Base-by-base conservation (phyloP, 1,284 basidiomycete genomes). In the Stereum hirsutum region DNA sequence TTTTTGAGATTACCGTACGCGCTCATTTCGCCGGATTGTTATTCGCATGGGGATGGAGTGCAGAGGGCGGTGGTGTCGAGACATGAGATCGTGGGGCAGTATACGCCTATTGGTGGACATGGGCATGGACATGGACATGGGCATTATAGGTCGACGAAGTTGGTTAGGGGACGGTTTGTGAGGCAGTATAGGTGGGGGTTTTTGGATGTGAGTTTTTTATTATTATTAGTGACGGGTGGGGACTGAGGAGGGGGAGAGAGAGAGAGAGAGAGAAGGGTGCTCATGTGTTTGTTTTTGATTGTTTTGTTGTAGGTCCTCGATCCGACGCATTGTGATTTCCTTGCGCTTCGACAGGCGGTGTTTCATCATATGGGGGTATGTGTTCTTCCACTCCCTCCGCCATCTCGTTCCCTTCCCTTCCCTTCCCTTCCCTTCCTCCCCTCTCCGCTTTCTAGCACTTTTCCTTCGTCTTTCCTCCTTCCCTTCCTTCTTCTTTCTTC, bases 301-400 rank as follows among this genome's bases (percentile, higher is more conserved):
- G n/a, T n/a, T n/a, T n/a, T n/a, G n/a, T n/a, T n/a, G n/a, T n/a
- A n/a, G n/a, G 79, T 86, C 40, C 68, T 89, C 53, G 83, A 90
- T 58, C 70, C 72, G 28, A 72, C 59, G 42, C 88, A 90, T 56
- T 81, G 79, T 55, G 87, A 90, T 59, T 90, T 89, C 59, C 56
- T 82, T 35, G 63, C 76, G 39, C 71, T 90, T 45, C 77, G 85
- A 47, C 68, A 69, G 32, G 84, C 83, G 38, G 75, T 90, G 51
- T 87, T 86, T 59, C 79, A 84, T 59, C 83, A 86, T 59, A 87
- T 86, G 82, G 75, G 82, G 74, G 83, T 85, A 66, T 57, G 69
- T 56, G 51, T 49, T 28, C 46, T 52, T 40, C 49, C 48, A 47
- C 44, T 46, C 45, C 52, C 47, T 47, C 49, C 46, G 48, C 52